These are phyloP conservation scores for Monilinia vaccinii-corymbosi DNA, from an alignment of 2,329 filamentous ascomycete species.

Conservation along the genomic window DNA sequence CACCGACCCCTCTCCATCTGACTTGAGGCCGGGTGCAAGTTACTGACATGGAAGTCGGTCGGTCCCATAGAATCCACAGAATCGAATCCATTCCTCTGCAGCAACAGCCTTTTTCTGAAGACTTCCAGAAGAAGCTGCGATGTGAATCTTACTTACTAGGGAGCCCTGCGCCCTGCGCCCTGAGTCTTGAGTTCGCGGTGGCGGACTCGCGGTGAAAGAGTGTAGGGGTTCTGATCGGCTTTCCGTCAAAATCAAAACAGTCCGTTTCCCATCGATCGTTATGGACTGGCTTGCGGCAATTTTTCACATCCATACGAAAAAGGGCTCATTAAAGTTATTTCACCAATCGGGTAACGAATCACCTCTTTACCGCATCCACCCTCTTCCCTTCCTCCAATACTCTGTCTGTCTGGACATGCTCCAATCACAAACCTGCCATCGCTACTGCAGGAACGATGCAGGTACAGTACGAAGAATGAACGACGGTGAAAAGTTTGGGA, in stretches of 20 bases:
- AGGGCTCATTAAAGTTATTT: not conserved
- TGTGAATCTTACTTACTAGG: not conserved
- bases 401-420: too few species aligned
- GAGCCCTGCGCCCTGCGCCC: not conserved
- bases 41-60: too few species aligned
- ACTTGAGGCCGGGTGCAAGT: not conserved
- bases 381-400: too few species aligned
- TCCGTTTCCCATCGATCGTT: constrained; percentile 6
- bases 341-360: constrained; percentile 13
- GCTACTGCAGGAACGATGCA: constrained; percentile 27
- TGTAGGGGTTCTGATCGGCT: constrained; percentile 2
- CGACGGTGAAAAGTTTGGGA: constrained; percentile 5
- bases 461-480: constrained; percentile 23
- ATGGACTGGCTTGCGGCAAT: too few species aligned
- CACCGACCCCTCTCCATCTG: too few species aligned
- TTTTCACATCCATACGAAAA: not conserved
- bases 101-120: constrained; percentile 11
- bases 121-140: constrained; percentile 20
- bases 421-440: not conserved
- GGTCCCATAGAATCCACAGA: not conserved
- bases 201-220: constrained; percentile 3
- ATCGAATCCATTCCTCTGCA: not conserved
- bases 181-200: not conserved
- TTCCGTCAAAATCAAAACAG: not conserved
- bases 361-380: not conserved